Evolutionary conservation across 768 basidiomycete species (phyloP).

Genomic region (Kockovaella imperatae): DNA sequence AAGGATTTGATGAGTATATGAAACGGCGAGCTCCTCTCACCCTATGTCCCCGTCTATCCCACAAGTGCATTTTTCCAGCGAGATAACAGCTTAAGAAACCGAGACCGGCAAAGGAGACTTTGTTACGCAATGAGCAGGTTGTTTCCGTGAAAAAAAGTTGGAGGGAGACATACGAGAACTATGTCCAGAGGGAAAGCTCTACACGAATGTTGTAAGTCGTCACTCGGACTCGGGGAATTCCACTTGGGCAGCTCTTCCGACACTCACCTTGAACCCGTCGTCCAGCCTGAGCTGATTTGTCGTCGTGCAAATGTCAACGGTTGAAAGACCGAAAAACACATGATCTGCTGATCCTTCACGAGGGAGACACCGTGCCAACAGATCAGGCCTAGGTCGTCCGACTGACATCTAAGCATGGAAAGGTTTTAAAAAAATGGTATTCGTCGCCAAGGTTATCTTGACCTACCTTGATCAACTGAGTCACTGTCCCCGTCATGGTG

Average conservation of each 20-base stretch:
- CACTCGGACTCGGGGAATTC: not conserved
- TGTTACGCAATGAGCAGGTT: not conserved
- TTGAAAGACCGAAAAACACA: constrained; percentile 60
- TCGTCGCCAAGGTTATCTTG: constrained; percentile 38
- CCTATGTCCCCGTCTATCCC: constrained; percentile 65
- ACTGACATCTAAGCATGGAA: constrained; percentile 49
- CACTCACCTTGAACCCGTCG: constrained; percentile 67
- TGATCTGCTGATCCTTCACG: constrained; percentile 58
- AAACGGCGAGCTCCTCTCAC: constrained; percentile 15
- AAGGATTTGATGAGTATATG: not conserved
- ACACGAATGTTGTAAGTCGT: not conserved
- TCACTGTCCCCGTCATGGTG: constrained; percentile 67
- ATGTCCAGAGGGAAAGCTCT: constrained; percentile 85
- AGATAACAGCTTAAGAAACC: constrained; percentile 82
- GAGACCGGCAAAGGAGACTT: constrained; percentile 87
- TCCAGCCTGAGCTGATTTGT: constrained; percentile 53
- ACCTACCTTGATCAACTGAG: constrained; percentile 64
- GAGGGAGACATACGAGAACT: constrained; percentile 59
- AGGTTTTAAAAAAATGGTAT: not conserved
- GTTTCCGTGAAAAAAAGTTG: not conserved
- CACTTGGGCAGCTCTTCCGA: not conserved
- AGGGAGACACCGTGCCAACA: constrained; percentile 51
- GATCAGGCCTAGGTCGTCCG: constrained; percentile 42
- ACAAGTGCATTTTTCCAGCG: constrained; percentile 85
- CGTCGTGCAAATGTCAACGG: constrained; percentile 72